Base-by-base conservation (phyloP, 2,329 filamentous ascomycete species). In the Xylaria sp. region DNA sequence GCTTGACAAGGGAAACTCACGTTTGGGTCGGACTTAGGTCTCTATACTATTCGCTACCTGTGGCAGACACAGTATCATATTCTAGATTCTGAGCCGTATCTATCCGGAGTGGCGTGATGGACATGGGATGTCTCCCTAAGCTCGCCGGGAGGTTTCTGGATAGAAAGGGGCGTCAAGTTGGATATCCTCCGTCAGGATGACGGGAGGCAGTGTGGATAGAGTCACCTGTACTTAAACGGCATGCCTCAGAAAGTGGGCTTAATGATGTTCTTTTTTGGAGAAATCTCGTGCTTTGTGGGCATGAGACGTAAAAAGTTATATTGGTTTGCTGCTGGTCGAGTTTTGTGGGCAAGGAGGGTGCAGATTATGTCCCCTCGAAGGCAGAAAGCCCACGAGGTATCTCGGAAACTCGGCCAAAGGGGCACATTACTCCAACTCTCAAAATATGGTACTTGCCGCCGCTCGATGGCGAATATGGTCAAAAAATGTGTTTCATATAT, bases 161-260 rank as follows among this genome's bases (percentile, higher is more conserved):
- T 51, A 18, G 31, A 33, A 64, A 60, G 23, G 57, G 56, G 9
- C 28, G 41, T 43, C 43, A 28, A 28, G 36, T 13, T 54, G 13
- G 33, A 41, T 31, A 58, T n/a, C 15, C 12, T 13, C 56, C 20
- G n/a, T 43, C 33, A 36, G 23, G 12, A 7, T 23, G 49, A 43
- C 15, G 28, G 28, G n/a, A 49, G 13, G 25, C 2, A 39, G 18
- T 18, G 5, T 31, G 10, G 23, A 31, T 48, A 7, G 33, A 20
- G 10, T 52, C 6, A 20, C 9, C 8, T 55, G 5, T 20, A 10
- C 31, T 23, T 9, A 31, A 36, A 4, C 28, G 15, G 23, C 33
- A 48, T 9, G 1, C 36, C 25, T 46, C 31, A 18, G 43, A 43
- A 36, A 12, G 31, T 25, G n/a, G 7, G 55, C 25, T 41, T 48